phyloP scores from a whole-genome alignment of 2,329 filamentous ascomycete genomes.

The Alternaria sp. region DNA sequence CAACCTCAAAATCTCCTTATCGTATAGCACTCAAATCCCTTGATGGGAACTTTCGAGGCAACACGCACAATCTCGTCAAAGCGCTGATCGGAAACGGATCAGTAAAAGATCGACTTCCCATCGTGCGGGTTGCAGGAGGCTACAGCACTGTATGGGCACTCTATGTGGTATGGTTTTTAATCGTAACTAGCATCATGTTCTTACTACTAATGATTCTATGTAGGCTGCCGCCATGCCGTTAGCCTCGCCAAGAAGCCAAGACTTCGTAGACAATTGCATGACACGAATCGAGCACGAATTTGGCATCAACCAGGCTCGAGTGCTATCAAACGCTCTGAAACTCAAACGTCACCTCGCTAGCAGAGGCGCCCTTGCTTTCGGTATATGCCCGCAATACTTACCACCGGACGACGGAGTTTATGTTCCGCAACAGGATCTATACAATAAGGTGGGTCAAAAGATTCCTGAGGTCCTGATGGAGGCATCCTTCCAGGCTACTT shows the following conservation, averaged over 20 bases:
- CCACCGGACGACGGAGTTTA: constrained; percentile 15
- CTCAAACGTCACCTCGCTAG: constrained; percentile 28
- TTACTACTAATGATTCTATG: neutral
- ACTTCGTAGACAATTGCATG: constrained; percentile 54
- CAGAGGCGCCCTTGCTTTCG: constrained; percentile 2
- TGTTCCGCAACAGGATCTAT: constrained; percentile 7
- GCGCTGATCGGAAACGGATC: constrained; percentile 4
- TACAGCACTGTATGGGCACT: constrained; percentile 44
- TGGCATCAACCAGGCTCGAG: constrained; percentile 45
- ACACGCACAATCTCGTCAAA: neutral
- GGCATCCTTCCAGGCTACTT: neutral
- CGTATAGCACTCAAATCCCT: constrained; percentile 20
- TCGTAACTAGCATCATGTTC: neutral
- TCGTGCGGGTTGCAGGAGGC: constrained; percentile 43
- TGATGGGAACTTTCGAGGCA: constrained; percentile 34
- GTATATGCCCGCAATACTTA: constrained; percentile 15
- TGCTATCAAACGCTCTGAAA: constrained; percentile 35
- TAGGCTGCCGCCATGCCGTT: constrained; percentile 38
- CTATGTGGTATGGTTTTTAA: constrained; percentile 25
- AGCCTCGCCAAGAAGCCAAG: constrained; percentile 32
- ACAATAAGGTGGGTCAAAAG: constrained; percentile 9
- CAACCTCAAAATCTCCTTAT: neutral
- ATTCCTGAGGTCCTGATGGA: constrained; percentile 3
- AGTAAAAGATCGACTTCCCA: constrained; percentile 33
- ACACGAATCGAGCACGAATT: constrained; percentile 67